Evolutionary conservation across 495 filamentous ascomycete genomes (phyloP).

Genomic region (Glarea lozoyensis): DNA sequence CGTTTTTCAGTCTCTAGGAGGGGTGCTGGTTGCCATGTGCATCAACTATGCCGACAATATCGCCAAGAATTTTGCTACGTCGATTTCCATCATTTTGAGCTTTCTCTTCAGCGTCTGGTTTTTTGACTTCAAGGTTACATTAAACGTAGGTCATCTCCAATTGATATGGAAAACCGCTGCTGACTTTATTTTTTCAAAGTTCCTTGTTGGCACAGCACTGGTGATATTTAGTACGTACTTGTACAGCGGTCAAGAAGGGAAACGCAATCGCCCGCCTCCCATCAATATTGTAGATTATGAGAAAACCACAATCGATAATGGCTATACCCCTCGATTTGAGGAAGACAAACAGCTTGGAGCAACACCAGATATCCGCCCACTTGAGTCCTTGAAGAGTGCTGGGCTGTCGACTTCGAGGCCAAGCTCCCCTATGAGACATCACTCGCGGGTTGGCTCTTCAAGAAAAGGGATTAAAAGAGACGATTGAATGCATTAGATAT

Average conservation of each 20-base stretch:
- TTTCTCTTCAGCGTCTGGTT: slow-evolving; percentile 76
- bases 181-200: slow-evolving; percentile 43
- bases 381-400: slow-evolving; percentile 14
- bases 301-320: slow-evolving; percentile 44
- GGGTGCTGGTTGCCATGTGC: slow-evolving; percentile 72
- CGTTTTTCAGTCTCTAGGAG: slow-evolving; percentile 70
- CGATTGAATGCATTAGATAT: slow-evolving; percentile 11
- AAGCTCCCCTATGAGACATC: slow-evolving; percentile 20
- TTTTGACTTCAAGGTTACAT: slow-evolving; percentile 68
- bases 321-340: slow-evolving; percentile 19
- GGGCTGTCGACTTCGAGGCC: slow-evolving; percentile 19
- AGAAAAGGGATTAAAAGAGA: slow-evolving; percentile 20
- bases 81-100: slow-evolving; percentile 78
- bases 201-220: slow-evolving; percentile 65
- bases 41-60: slow-evolving; percentile 85
- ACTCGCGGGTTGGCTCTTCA: slow-evolving; percentile 19
- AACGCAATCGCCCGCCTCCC: slow-evolving; percentile 55
- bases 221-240: slow-evolving; percentile 78
- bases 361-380: slow-evolving; percentile 6
- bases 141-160: slow-evolving; percentile 47
- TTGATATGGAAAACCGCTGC: background rate
- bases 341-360: slow-evolving; percentile 7
- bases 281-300: slow-evolving; percentile 70
- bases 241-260: slow-evolving; percentile 55
- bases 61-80: slow-evolving; percentile 85